phyloP scores from a whole-genome alignment of 108 stramenopile species.

The Nannochloropsis gaditana region DNA sequence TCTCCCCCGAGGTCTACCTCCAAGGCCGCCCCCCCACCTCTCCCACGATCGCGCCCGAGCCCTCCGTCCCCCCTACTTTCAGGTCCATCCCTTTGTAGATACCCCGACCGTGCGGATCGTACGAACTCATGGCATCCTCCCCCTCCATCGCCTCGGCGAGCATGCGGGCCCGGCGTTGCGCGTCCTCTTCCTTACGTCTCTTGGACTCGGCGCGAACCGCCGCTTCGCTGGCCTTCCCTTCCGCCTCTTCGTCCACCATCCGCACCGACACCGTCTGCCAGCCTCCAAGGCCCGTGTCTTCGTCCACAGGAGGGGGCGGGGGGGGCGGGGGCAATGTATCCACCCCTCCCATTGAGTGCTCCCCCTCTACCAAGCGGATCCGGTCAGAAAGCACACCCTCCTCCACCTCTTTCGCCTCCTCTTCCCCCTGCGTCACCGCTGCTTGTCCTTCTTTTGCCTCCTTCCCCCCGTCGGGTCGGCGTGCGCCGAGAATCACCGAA shows the following conservation, averaged over 20 bases:
- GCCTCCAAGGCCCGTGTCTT: slow-evolving; percentile 41
- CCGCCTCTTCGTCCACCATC: slow-evolving; percentile 32
- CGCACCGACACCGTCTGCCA: slow-evolving; percentile 50
- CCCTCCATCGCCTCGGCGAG: slow-evolving; percentile 38
- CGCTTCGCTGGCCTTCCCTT: slow-evolving; percentile 25
- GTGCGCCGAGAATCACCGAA: not conserved
- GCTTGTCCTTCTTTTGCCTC: not conserved
- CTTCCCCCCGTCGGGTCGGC: not conserved
- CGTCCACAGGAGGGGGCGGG: slow-evolving; percentile 37
- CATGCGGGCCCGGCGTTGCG: not conserved
- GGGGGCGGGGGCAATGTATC: slow-evolving; percentile 24
- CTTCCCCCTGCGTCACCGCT: not conserved
- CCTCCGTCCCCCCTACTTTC: not conserved
- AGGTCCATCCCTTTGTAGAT: slow-evolving; percentile 47
- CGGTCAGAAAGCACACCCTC: not conserved
- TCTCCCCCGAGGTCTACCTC: not conserved
- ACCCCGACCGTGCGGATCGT: slow-evolving; percentile 43
- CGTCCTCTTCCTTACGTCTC: slow-evolving; percentile 18
- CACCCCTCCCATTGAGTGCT: not conserved
- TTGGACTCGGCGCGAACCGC: slow-evolving; percentile 13
- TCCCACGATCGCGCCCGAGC: not conserved
- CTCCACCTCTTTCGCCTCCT: not conserved
- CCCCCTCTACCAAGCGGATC: not conserved
- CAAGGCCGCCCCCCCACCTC: slow-evolving; percentile 1
- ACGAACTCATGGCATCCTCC: slow-evolving; percentile 49